phyloP scores from a whole-genome alignment of 805 yeast species.

The Myxozyma mucilagina region DNA sequence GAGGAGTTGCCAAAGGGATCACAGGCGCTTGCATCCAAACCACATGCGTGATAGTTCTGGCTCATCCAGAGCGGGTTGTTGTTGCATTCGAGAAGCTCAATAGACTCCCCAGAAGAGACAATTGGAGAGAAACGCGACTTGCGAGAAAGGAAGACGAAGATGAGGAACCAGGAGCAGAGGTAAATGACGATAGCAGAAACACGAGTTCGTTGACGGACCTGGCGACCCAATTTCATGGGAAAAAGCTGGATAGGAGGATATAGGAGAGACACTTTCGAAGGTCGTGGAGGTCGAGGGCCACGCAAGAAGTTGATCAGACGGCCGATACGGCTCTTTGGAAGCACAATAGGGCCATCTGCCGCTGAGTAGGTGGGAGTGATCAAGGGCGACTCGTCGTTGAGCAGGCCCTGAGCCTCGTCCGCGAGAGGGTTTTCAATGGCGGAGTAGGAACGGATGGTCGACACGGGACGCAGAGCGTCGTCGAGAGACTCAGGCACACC shows the following conservation, averaged over 20 bases:
- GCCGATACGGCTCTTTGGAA: slow-evolving; percentile 26
- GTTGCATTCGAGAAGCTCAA: slow-evolving; percentile 29
- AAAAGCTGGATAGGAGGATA: slow-evolving; percentile 30
- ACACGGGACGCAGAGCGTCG: slow-evolving; percentile 7
- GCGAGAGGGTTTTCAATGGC: slow-evolving; percentile 20
- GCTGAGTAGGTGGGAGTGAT: slow-evolving; percentile 19
- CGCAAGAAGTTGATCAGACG: slow-evolving; percentile 29
- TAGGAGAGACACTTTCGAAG: slow-evolving; percentile 27
- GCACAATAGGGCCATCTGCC: slow-evolving; percentile 26
- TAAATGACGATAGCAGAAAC: slow-evolving; percentile 20
- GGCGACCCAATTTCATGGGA: slow-evolving; percentile 28
- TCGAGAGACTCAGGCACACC: slow-evolving; percentile 19
- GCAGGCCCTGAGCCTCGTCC: slow-evolving; percentile 16
- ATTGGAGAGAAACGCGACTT: slow-evolving; percentile 31
- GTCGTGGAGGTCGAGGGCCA: slow-evolving; percentile 30
- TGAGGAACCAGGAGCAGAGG: slow-evolving; percentile 30
- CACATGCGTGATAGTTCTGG: slow-evolving; percentile 56
- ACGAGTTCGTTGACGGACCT: slow-evolving; percentile 24
- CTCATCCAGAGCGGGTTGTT: slow-evolving; percentile 32
- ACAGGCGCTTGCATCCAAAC: slow-evolving; percentile 66
- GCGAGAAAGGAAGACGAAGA: slow-evolving; percentile 30
- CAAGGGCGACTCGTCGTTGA: slow-evolving; percentile 27
- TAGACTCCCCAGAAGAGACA: slow-evolving; percentile 20
- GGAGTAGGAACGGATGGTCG: slow-evolving; percentile 28
- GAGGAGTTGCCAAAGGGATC: slow-evolving; percentile 47